phyloP scores from a whole-genome alignment of 495 filamentous ascomycete genomes.

The Lophium mytilinum region DNA sequence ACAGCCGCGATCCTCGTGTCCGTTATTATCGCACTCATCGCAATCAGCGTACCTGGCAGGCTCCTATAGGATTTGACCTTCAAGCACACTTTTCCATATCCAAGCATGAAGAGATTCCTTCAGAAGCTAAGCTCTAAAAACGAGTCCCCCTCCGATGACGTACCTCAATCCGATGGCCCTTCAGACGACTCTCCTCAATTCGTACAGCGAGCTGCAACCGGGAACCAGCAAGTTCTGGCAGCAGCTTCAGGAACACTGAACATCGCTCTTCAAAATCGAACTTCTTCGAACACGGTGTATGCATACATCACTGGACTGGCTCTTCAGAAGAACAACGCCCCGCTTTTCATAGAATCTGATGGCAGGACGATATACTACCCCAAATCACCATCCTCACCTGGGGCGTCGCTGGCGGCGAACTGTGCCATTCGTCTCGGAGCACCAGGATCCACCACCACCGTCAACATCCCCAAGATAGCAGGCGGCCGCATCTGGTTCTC shows the following conservation, averaged over 20 bases:
- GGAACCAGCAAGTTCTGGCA: slow-evolving; percentile 5
- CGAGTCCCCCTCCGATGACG: not conserved
- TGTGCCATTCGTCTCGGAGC: slow-evolving; percentile 56
- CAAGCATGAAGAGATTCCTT: no score
- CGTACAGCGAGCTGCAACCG: not conserved
- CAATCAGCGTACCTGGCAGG: no score
- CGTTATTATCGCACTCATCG: no score
- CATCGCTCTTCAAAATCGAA: slow-evolving; percentile 56
- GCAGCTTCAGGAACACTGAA: slow-evolving; percentile 36
- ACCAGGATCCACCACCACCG: slow-evolving; percentile 48
- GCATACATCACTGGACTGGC: slow-evolving; percentile 65
- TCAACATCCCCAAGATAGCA: slow-evolving; percentile 59
- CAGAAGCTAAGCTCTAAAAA: not conserved
- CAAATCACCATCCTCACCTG: slow-evolving; percentile 39
- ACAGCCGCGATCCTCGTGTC: no score
- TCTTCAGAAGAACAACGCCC: slow-evolving; percentile 49
- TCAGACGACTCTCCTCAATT: no score
- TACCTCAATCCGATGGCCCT: no score
- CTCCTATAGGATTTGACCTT: no score
- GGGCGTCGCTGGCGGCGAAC: slow-evolving; percentile 41
- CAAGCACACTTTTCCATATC: no score
- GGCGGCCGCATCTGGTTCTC: slow-evolving; percentile 68
- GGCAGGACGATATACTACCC: slow-evolving; percentile 50
- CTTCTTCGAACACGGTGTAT: slow-evolving; percentile 51
- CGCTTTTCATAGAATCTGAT: slow-evolving; percentile 56